These are phyloP conservation scores for Areca catechu DNA, from an alignment of 176 grass and related monocot species.

Conservation along the genomic window DNA sequence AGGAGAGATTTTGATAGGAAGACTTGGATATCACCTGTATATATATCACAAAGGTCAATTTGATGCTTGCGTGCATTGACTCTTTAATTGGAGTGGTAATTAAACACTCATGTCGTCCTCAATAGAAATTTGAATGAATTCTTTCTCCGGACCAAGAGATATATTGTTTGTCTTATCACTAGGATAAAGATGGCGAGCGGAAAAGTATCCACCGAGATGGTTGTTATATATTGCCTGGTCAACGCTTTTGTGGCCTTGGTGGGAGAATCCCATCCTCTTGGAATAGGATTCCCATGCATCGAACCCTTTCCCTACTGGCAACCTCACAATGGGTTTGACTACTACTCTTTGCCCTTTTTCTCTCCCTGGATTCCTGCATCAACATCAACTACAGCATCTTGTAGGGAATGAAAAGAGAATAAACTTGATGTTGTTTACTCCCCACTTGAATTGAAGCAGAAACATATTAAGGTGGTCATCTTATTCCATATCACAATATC, in stretches of 20 bases:
- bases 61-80: too few relatives aligned
- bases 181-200: slow-evolving; percentile 18
- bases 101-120: slow-evolving; percentile 22
- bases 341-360: slow-evolving; percentile 30
- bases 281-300: slow-evolving; percentile 69
- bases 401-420: slow-evolving; percentile 22
- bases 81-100: too few relatives aligned
- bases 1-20: background rate
- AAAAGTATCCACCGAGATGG: slow-evolving; percentile 10
- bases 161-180: slow-evolving; percentile 52
- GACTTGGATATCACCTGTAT: too few relatives aligned
- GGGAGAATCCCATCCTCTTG: slow-evolving; percentile 78
- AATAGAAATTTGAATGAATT: slow-evolving; percentile 32
- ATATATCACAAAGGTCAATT: too few relatives aligned
- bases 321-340: slow-evolving; percentile 60
- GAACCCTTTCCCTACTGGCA: slow-evolving; percentile 67
- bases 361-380: slow-evolving; percentile 39
- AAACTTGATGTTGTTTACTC: slow-evolving; percentile 22
- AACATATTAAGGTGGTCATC: background rate
- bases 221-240: slow-evolving; percentile 65
- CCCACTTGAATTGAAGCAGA: slow-evolving; percentile 5
- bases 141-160: slow-evolving; percentile 33
- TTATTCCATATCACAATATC: too few relatives aligned
- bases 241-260: slow-evolving; percentile 66
- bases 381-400: slow-evolving; percentile 35